Evolutionary conservation across 163 green algal genomes (phyloP), one percentile per base, ranked within the genome.

Genomic region (Scenedesmus sp.): DNA sequence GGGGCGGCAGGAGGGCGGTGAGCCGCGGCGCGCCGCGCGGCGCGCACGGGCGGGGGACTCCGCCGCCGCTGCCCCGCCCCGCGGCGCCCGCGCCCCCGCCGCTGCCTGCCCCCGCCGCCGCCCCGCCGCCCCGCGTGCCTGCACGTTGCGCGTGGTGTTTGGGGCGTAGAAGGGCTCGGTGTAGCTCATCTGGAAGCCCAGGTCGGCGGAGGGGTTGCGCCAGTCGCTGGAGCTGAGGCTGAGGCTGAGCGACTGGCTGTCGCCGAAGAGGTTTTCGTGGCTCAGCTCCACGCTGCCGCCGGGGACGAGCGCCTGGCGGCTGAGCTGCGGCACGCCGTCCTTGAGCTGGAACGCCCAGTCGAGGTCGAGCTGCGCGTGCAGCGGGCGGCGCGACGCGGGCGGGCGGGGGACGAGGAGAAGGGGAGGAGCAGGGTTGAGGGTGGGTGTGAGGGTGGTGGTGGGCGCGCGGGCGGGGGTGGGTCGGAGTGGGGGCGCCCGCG

Each of bases 261-360:
- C 79, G 26, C 83, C 85, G 54, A 90, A 88, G 53, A 99, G 78
- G 88, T 98, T 98, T 70, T 93, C 86, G 84, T 98, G 87, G 75
- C 95, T 94, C 31, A 97, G 91, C 28, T 95, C 93, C 28, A 99
- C 87, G 48, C 69, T 92, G 78, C 94, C 93, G 24, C 92, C 95
- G 4, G 95, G 95, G 24, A 95, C 84, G 39, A 96, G 60, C 14
- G 75, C 87, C 54, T 94, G 90, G n/a, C 96, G 82, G 28, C 60
- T 85, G n/a, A 96, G 84, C 60, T 85, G 80, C 34, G 87, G 87
- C 26, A 95, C 85, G n/a, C 63, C 87, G 63, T 94, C 90, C 66
- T 90, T 91, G 22, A 94, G 88, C 33, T 93, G 92, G 42, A 99
- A 88, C 20, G 78, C 86, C 95, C 95, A 99, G 86, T 98, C 94